phyloP scores from a whole-genome alignment of 495 filamentous ascomycete genomes.

The Xylaria palmicola region DNA sequence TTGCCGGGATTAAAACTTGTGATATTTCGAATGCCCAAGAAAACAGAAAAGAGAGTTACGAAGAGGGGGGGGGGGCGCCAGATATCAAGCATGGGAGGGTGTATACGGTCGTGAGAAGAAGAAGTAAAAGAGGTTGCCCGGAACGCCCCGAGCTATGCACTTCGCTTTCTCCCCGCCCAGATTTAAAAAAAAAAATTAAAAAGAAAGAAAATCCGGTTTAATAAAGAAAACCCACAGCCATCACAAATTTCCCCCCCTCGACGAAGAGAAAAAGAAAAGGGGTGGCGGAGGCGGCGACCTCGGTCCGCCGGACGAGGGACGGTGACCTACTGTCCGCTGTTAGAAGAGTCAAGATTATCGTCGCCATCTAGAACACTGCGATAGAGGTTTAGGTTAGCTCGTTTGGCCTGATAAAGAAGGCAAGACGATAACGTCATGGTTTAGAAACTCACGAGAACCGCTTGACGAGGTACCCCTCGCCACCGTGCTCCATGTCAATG shows the following conservation, averaged over 20 bases:
- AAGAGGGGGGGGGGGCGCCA: no score
- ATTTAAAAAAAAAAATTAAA: neutral
- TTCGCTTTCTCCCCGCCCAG: no score
- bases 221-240: no score
- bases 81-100: no score
- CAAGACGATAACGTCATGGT: neutral
- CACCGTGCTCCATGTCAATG: conserved; percentile 91
- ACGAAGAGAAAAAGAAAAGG: neutral
- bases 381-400: conserved; percentile 15
- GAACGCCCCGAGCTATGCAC: no score
- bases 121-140: no score
- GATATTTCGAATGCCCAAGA: no score
- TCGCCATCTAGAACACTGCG: conserved; percentile 50
- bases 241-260: no score
- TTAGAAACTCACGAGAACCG: conserved; percentile 72
- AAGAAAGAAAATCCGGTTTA: neutral
- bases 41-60: no score
- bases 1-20: no score
- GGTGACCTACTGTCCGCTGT: conserved; percentile 31
- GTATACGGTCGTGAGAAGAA: no score
- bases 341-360: conserved; percentile 49
- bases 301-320: neutral
- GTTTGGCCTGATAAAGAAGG: conserved; percentile 1
- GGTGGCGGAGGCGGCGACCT: no score
- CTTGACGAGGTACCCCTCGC: conserved; percentile 88